Evolutionary conservation across 306 rosid genomes (phyloP), one percentile per base, ranked within the genome.

Genomic region (Lathyrus oleraceus): DNA sequence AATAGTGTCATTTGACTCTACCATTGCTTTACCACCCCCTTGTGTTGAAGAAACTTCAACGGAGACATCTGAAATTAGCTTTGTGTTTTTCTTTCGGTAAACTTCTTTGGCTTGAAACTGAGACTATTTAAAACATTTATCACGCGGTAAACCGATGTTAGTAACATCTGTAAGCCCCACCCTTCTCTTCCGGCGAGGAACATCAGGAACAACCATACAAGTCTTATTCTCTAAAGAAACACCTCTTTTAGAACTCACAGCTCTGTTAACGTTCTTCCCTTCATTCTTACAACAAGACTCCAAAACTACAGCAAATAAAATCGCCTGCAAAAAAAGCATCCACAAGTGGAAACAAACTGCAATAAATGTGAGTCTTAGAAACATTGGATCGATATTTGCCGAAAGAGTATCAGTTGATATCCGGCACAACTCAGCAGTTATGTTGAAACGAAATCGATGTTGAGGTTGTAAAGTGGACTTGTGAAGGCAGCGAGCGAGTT

Each of bases 81-180:
- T 79, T 17, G 48, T 72, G 68, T 75, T 79, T 58, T 72, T 77
- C 76, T 80, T 82, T 47, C 32, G 54, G 54, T 32, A 65, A 64
- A 67, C 84, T 81, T 84, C 75, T 75, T 67, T 77, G 32, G 81
- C 81, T 87, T 67, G 87, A 80, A 71, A 20, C n/a, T 76, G 72
- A 52, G 86, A 75, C 40, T 79, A 68, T 62, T 71, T 27, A 25
- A 2, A 52, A 65, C 39, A 17, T 25, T 75, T 81, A 19, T 30
- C 73, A 38, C 48, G 28, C 17, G 79, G 43, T 45, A 66, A 71
- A 30, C 59, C 16, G 47, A 71, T 49, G 69, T 92, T 94, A 19
- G 91, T 82, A 17, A 85, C 86, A 82, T 95, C 96, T 44, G 51
- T 75, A 15, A 95, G 95, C 59, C 81, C 88, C 8, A 87, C 90